Conservation (phyloP, 2,329 filamentous ascomycete species). For the Neoascochyta sp. region DNA sequence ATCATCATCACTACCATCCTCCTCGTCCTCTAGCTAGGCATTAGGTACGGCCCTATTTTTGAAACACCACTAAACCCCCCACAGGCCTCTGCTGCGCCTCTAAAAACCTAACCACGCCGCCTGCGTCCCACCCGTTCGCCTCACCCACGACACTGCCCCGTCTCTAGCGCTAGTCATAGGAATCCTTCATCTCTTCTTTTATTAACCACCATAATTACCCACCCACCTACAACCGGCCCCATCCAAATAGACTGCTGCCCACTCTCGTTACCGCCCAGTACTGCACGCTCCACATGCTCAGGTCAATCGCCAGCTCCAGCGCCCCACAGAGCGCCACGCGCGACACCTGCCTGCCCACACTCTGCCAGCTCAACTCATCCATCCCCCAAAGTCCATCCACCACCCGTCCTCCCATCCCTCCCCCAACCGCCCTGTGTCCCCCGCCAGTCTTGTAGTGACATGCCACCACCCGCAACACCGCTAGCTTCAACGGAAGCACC, state of each 20-base stretch:
- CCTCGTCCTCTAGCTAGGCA: too few species aligned
- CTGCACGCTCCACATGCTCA: conserved; percentile 34
- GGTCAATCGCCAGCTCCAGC: conserved; percentile 32
- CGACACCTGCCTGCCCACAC: conserved; percentile 23
- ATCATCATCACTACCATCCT: too few species aligned
- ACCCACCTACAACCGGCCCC: conserved; percentile 26
- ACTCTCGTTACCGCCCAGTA: conserved; percentile 27
- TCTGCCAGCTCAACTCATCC: conserved; percentile 13
- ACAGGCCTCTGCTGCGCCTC: too few species aligned
- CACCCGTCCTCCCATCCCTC: conserved; percentile 5
- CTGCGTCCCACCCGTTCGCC: too few species aligned
- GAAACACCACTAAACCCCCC: too few species aligned
- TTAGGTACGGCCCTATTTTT: too few species aligned
- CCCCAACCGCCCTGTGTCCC: conserved; percentile 1
- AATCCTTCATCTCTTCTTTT: too few species aligned
- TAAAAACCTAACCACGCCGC: too few species aligned
- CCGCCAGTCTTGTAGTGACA: conserved; percentile 24
- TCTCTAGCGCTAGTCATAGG: too few species aligned
- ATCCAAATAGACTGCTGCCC: conserved; percentile 32
- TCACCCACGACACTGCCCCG: too few species aligned
- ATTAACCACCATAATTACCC: too few species aligned
- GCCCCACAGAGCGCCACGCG: conserved; percentile 33
- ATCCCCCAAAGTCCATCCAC: conserved; percentile 9
- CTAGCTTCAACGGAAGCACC: conserved; percentile 30
- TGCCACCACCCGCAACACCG: conserved; percentile 30